phyloP scores from a whole-genome alignment of 306 rosid species.

The Adenanthera pavonina region DNA sequence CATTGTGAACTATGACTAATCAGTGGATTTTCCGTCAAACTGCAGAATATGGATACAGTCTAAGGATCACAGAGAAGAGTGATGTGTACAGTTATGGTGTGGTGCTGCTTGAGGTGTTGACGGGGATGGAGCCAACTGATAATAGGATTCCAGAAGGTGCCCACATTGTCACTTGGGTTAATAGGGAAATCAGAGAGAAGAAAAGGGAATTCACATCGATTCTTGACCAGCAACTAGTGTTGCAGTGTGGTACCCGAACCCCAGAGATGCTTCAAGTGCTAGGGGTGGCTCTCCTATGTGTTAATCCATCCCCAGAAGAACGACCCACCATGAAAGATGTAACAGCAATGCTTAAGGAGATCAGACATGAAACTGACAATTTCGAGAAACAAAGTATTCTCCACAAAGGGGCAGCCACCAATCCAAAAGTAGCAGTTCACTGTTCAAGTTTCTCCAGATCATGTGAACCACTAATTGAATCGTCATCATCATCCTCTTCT shows the following conservation, averaged over 20 bases:
- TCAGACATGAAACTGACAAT: slow-evolving; percentile 65
- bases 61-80: slow-evolving; percentile 92
- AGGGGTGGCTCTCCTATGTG: slow-evolving; percentile 89
- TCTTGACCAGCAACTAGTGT: slow-evolving; percentile 74
- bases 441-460: slow-evolving; percentile 93
- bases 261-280: slow-evolving; percentile 93
- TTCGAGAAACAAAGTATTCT: slow-evolving; percentile 64
- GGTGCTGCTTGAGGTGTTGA: slow-evolving; percentile 80
- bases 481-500: slow-evolving; percentile 63
- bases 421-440: slow-evolving; percentile 66
- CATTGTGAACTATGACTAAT: background rate
- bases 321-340: slow-evolving; percentile 93
- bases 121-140: slow-evolving; percentile 83
- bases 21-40: slow-evolving; percentile 29
- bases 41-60: slow-evolving; percentile 96
- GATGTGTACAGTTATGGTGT: slow-evolving; percentile 96
- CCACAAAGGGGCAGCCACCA: slow-evolving; percentile 52
- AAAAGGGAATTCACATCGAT: slow-evolving; percentile 61
- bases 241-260: slow-evolving; percentile 81
- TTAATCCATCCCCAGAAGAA: slow-evolving; percentile 78
- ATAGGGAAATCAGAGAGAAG: slow-evolving; percentile 64
- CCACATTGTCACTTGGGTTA: slow-evolving; percentile 83
- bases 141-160: slow-evolving; percentile 71
- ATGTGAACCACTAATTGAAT: slow-evolving; percentile 76
- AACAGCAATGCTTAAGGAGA: slow-evolving; percentile 89